phyloP scores from a whole-genome alignment of 805 yeast species.

The Candida ulmi region DNA sequence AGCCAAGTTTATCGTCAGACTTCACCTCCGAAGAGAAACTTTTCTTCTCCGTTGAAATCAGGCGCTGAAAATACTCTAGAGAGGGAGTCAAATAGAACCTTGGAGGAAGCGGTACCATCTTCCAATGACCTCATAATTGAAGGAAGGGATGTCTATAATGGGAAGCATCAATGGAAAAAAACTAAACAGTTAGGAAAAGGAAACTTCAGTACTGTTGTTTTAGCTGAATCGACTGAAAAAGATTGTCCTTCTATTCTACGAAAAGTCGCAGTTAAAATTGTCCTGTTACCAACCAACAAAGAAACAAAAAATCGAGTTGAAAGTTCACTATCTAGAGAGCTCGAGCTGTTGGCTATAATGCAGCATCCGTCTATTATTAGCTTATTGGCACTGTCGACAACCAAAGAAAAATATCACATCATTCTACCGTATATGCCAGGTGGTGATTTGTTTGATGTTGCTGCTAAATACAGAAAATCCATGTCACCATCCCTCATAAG shows the following conservation, averaged over 20 bases:
- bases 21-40: constrained; percentile 15
- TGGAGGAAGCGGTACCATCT: neutral
- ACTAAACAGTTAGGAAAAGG: constrained; percentile 55
- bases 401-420: constrained; percentile 32
- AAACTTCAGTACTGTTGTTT: constrained; percentile 58
- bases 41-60: constrained; percentile 12
- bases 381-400: constrained; percentile 42
- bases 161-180: constrained; percentile 25
- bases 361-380: constrained; percentile 67
- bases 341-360: constrained; percentile 52
- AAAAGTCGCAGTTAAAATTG: constrained; percentile 68
- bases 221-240: constrained; percentile 32
- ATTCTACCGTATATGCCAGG: constrained; percentile 77
- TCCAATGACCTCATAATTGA: constrained; percentile 3
- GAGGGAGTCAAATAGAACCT: constrained; percentile 1
- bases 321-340: constrained; percentile 64
- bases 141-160: constrained; percentile 14
- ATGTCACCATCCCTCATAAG: constrained; percentile 46
- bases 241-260: constrained; percentile 8
- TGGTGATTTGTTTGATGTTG: constrained; percentile 75
- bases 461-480: constrained; percentile 35
- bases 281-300: constrained; percentile 33
- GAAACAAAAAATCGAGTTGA: constrained; percentile 49
- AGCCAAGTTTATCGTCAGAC: neutral
- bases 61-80: neutral